Percentiles rank a stretch among this genome's conserved stretches.
Conservation (phyloP, 768 basidiomycete species). For the Lactifluus rugatus region DNA sequence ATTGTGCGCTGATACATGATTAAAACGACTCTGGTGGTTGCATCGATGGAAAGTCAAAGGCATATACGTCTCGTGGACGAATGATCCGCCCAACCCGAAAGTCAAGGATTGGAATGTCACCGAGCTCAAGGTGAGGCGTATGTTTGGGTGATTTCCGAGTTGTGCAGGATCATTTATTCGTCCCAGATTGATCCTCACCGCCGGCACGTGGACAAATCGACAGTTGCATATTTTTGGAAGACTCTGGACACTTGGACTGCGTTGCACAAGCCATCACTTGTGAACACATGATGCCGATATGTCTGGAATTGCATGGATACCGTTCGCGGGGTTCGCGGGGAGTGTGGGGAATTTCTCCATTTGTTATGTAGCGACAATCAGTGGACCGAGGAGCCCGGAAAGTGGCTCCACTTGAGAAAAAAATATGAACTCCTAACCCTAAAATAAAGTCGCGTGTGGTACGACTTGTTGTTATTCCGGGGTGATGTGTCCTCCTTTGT, state of each 20-base stretch:
- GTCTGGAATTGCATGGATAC: neutral
- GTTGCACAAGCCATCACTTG: constrained; percentile 69
- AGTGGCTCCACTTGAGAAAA: no score
- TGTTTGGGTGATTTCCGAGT: no score
- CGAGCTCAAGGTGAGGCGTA: constrained; percentile 63
- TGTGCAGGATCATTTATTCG: neutral
- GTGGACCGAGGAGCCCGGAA: no score
- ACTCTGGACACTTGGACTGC: constrained; percentile 79
- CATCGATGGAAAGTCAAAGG: constrained; percentile 64
- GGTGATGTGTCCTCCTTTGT: neutral
- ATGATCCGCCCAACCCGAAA: constrained; percentile 79
- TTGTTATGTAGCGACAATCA: no score
- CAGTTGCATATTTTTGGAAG: constrained; percentile 95
- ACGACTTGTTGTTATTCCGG: constrained; percentile 5
- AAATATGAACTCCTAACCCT: constrained; percentile 10
- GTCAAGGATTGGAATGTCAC: constrained; percentile 98
- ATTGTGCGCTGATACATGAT: neutral
- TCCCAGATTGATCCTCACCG: constrained; percentile 78
- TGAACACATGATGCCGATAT: constrained; percentile 31
- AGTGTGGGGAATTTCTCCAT: no score
- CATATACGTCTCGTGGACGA: constrained; percentile 89
- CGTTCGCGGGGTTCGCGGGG: neutral
- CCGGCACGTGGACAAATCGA: constrained; percentile 88
- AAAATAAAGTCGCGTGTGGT: neutral
- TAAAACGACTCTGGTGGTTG: neutral